Conservation (phyloP, 2,329 filamentous ascomycete species). For the Plectosphaerella plurivora region DNA sequence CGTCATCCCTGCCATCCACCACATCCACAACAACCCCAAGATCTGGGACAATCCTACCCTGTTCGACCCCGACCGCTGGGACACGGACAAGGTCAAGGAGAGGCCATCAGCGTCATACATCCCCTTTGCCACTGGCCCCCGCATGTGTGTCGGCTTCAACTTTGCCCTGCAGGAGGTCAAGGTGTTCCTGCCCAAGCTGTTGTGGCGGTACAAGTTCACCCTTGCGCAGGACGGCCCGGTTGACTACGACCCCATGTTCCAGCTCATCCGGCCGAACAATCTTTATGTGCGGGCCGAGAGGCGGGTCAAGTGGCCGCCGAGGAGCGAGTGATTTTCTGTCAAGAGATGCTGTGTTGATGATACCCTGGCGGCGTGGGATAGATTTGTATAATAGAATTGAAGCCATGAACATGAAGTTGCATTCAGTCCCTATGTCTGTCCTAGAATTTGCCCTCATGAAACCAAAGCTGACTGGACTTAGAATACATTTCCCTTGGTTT, state of each 20-base stretch:
- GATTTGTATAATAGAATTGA: background rate
- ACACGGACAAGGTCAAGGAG: slow-evolving; percentile 46
- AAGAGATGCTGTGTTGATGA: background rate
- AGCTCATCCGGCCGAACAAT: slow-evolving; percentile 52
- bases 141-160: slow-evolving; percentile 61
- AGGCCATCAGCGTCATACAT: slow-evolving; percentile 47
- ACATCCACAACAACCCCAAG: slow-evolving; percentile 47
- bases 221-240: slow-evolving; percentile 45
- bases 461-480: slow-evolving; percentile 9
- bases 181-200: slow-evolving; percentile 51
- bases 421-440: too few relatives aligned
- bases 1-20: slow-evolving; percentile 48
- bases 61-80: slow-evolving; percentile 59
- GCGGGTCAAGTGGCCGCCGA: slow-evolving; percentile 42
- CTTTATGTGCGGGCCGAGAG: slow-evolving; percentile 46
- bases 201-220: slow-evolving; percentile 54
- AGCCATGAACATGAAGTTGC: too few relatives aligned
- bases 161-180: slow-evolving; percentile 60
- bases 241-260: slow-evolving; percentile 57
- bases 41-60: slow-evolving; percentile 53
- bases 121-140: slow-evolving; percentile 53
- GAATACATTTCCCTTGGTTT: slow-evolving; percentile 30
- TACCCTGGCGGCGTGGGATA: background rate
- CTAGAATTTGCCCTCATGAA: too few relatives aligned
- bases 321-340: slow-evolving; percentile 4